A percentile compares a stretch with the other conserved stretches of the same genome.
phyloP scores from a whole-genome alignment of 306 rosid genomes.

The Urtica urens region DNA sequence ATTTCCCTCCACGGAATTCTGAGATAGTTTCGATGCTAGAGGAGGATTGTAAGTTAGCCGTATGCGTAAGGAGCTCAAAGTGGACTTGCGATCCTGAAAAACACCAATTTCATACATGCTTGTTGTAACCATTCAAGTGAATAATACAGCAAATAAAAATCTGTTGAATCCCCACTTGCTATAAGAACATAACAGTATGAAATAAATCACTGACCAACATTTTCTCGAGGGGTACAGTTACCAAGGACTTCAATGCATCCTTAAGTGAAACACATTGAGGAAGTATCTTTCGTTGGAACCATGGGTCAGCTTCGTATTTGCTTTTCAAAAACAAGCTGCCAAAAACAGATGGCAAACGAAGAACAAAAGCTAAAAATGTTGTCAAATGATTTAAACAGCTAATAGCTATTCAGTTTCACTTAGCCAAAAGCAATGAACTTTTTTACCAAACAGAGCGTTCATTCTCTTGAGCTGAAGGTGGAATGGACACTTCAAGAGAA shows the following conservation, averaged over 20 bases:
- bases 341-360: too few species aligned
- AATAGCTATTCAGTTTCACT: background rate
- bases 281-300: conserved; percentile 42
- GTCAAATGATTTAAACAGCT: background rate
- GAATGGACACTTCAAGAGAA: conserved; percentile 71
- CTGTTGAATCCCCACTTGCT: background rate
- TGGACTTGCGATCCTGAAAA: conserved; percentile 58
- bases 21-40: conserved; percentile 20
- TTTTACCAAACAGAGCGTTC: conserved; percentile 42
- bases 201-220: conserved; percentile 40
- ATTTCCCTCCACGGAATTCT: conserved; percentile 21
- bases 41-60: conserved; percentile 45
- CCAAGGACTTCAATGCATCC: conserved; percentile 60
- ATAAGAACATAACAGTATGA: background rate
- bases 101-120: conserved; percentile 25
- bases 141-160: background rate
- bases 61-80: conserved; percentile 39
- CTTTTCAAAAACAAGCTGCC: conserved; percentile 47
- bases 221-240: conserved; percentile 45
- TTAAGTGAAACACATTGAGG: conserved; percentile 40
- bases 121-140: conserved; percentile 6
- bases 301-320: conserved; percentile 46
- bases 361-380: too few species aligned
- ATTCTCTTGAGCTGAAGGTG: conserved; percentile 38
- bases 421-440: background rate